Evolutionary conservation across 2,329 filamentous ascomycete genomes (phyloP), one percentile per base, ranked within the genome.

Genomic region (Venturia effusa): DNA sequence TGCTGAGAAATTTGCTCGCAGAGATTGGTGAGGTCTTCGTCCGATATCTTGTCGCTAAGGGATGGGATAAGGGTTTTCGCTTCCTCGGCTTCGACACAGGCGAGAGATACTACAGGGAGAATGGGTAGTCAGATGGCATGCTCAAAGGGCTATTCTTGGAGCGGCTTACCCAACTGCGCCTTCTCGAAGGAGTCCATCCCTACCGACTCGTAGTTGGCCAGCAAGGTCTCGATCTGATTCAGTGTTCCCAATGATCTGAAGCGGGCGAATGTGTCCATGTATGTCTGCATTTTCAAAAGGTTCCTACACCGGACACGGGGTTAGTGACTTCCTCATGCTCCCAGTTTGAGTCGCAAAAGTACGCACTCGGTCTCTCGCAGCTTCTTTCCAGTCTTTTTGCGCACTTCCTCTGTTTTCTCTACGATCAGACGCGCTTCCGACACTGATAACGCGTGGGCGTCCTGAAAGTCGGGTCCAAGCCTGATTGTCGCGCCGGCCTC

Each of bases 221-320:
- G 83, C 70, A 97, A 80, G 66, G 90, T 86, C 77, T 96, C 92
- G 39, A 97, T 91, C n/a, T 91, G 90, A 78, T 96, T 90, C 72
- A 96, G 89, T 69, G 94, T 94, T 75, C 96, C 90, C 75, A 93
- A 92, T 71, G 92, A 87, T 79, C 96, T 96, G 83, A 97, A 97
- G 41, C 94, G 89, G 22, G 92, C 89, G 77, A 99, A 99, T 67
- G 92, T 87, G 71, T 96, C 92, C 63, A 97, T 85, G 77, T 99
- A 97, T 72, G 92, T 90, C 68, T 92, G 83, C 32, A 93, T 97
- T 75, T 96, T 92, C 67, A 85, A 86, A 64, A 96, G 83, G 75
- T 92, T 92, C 72, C 86, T 89, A 64, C 32, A 43, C 19, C 34
- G 32, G 27, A 15, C 17, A 19, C 55, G 15, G 30, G 19, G 51